Percentiles rank a stretch among this genome's conserved stretches.
Evolutionary conservation across 257 asterid species (phyloP).

Genomic region (Lycium ferocissimum): DNA sequence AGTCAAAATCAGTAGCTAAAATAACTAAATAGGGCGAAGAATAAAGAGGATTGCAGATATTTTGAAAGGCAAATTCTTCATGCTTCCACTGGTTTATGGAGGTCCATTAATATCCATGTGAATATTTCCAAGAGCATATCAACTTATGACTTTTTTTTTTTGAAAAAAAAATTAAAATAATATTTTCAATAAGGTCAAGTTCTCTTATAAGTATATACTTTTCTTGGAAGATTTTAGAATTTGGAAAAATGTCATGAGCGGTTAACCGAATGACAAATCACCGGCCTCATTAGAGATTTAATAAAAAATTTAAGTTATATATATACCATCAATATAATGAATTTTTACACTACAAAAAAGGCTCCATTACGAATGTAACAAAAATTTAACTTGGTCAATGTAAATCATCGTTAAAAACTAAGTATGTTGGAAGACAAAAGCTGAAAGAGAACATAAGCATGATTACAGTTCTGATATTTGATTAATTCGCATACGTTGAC

Average conservation of each 20-base stretch:
- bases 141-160: neutral
- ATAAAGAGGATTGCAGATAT: neutral
- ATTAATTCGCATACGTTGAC: neutral
- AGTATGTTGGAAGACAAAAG: neutral
- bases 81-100: slow-evolving; percentile 6
- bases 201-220: neutral
- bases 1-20: slow-evolving; percentile 20
- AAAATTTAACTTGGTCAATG: neutral
- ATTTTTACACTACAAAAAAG: no score
- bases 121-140: neutral
- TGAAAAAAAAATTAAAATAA: no score
- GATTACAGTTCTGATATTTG: neutral
- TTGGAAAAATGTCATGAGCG: neutral
- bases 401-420: neutral
- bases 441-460: neutral
- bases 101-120: slow-evolving; percentile 25
- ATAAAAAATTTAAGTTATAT: neutral
- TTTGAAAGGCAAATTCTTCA: neutral
- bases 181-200: neutral
- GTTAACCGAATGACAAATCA: neutral
- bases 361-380: neutral
- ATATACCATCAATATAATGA: neutral
- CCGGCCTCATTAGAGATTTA: neutral
- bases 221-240: neutral
- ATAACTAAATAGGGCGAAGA: neutral